Evolutionary conservation across 345 rosid genomes (phyloP), one percentile per base, ranked within the genome.

Genomic region (Toxicodendron radicans): DNA sequence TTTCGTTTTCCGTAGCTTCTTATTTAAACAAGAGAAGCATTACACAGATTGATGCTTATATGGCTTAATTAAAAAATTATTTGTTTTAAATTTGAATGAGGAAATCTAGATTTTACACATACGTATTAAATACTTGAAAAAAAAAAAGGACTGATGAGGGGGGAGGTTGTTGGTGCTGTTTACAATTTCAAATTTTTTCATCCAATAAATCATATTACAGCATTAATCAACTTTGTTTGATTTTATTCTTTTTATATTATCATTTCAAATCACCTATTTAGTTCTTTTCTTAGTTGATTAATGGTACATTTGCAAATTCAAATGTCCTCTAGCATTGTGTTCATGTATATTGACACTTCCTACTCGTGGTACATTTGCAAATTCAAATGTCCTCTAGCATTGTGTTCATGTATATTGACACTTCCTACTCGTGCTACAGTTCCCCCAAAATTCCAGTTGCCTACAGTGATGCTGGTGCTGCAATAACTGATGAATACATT

Each of bases 391-490:
- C 10, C 51, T 46, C 23, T 20, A 63, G 58, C 9, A 10, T 14
- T 70, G 52, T 11, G 12, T 16, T 71, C 21, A 16, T n/a, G n/a
- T 46, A 14, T 51, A 23, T 54, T 85, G 76, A 79, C 59, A 41
- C 58, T 52, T 57, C 16, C 11, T 52, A 24, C 54, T 76, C 48
- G 53, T 78, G 67, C 24, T 73, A 69, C 90, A 89, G 97, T 38
- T 71, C 68, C 75, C 84, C 85, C 61, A 85, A 84, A 84, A 73
- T 81, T 49, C 83, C 87, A 20, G 88, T 96, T 72, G 94, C 98
- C 11, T 83, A 93, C 79, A 92, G 98, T 80, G 99, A 96, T 85
- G 94, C 90, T 7, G 95, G 90, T 63, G 91, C 91, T 38, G 87
- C 76, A 68, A 66, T 87, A 51, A 75, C 89, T 45, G 92, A 87